phyloP scores from a whole-genome alignment of 2,329 filamentous ascomycete species.

The Fusarium coicis region DNA sequence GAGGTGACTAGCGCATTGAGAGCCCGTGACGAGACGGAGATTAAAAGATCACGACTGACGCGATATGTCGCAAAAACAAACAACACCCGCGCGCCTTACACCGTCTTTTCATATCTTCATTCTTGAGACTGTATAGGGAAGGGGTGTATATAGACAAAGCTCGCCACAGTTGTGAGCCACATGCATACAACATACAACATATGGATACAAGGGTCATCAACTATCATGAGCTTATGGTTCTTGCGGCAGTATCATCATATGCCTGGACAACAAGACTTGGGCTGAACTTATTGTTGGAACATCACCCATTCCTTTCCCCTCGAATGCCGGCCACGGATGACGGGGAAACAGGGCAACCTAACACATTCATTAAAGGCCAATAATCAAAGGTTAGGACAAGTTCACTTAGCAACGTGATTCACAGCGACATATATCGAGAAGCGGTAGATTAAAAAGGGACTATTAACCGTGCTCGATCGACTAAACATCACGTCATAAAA shows the following conservation, averaged over 20 bases:
- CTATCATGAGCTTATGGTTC: not conserved
- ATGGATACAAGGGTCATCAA: not conserved
- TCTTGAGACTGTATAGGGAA: not conserved
- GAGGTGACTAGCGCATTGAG: constrained; percentile 17
- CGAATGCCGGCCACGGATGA: not conserved
- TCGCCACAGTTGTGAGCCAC: constrained; percentile 9
- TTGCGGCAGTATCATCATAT: not conserved
- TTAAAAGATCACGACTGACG: constrained; percentile 20
- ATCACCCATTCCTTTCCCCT: not conserved
- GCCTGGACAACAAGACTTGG: not conserved
- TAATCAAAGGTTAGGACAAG: not conserved
- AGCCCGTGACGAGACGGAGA: constrained; percentile 28
- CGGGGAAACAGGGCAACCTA: not conserved
- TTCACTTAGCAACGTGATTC: not conserved
- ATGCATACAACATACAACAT: not conserved
- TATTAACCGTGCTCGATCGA: constrained; percentile 1
- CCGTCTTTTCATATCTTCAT: constrained; percentile 33
- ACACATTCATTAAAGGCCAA: not conserved
- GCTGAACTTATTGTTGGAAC: not conserved
- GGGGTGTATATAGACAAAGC: not conserved
- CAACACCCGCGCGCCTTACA: constrained; percentile 18
- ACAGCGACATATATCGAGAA: not conserved
- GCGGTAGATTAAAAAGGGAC: constrained; percentile 8
- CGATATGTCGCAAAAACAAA: constrained; percentile 19
- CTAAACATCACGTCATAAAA: constrained; percentile 22